Percentiles rank a stretch among this genome's conserved stretches.
phyloP scores from a whole-genome alignment of 2,329 filamentous ascomycete genomes.

The Diatrype stigma region DNA sequence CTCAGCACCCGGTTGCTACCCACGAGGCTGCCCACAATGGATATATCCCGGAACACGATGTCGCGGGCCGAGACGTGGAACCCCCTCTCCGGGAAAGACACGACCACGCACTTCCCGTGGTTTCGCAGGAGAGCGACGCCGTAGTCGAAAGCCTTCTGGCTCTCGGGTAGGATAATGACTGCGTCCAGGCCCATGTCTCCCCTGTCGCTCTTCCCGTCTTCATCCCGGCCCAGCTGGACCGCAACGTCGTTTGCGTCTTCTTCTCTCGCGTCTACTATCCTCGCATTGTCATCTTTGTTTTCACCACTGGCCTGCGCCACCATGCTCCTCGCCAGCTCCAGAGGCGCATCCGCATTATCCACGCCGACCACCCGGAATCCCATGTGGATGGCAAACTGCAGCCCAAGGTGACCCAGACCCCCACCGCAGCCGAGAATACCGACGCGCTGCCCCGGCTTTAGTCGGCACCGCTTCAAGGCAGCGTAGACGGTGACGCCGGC shows the following conservation, averaged over 20 bases:
- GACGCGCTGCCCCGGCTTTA: slow-evolving; percentile 29
- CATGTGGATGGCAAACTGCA: slow-evolving; percentile 25
- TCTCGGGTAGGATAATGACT: slow-evolving; percentile 42
- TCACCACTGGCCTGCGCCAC: no score
- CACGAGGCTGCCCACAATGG: slow-evolving; percentile 36
- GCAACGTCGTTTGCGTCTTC: slow-evolving; percentile 16
- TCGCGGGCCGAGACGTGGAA: slow-evolving; percentile 38
- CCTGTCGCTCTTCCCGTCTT: slow-evolving; percentile 27
- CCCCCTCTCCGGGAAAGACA: slow-evolving; percentile 40
- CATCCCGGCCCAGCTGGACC: slow-evolving; percentile 27
- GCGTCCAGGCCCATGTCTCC: slow-evolving; percentile 42
- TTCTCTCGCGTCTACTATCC: slow-evolving; percentile 35
- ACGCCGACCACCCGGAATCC: slow-evolving; percentile 32
- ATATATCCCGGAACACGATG: slow-evolving; percentile 40
- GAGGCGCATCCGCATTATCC: slow-evolving; percentile 31
- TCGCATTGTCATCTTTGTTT: slow-evolving; percentile 26
- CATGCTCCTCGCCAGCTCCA: slow-evolving; percentile 30
- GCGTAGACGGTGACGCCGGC: slow-evolving; percentile 38
- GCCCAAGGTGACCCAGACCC: slow-evolving; percentile 23
- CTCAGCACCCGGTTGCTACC: slow-evolving; percentile 35
- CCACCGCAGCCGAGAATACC: slow-evolving; percentile 36
- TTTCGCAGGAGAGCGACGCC: slow-evolving; percentile 38
- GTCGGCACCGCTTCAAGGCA: slow-evolving; percentile 32
- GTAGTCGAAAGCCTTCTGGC: slow-evolving; percentile 43
- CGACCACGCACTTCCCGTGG: slow-evolving; percentile 41